Conservation (phyloP, 768 basidiomycete species). For the Gloeophyllum trabeum region DNA sequence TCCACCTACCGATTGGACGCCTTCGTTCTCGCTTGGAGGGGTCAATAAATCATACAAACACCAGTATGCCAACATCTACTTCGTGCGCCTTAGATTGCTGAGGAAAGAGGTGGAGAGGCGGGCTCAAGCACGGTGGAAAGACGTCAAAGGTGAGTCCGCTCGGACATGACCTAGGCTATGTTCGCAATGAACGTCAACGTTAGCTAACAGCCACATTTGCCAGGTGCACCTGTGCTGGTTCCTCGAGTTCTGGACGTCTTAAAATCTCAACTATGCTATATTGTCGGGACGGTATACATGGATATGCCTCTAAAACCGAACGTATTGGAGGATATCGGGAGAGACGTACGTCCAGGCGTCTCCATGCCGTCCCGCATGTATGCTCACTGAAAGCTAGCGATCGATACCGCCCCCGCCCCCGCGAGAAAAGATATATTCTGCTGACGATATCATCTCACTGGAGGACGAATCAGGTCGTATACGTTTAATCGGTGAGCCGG, state of each 20-base stretch:
- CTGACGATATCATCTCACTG: slow-evolving; percentile 73
- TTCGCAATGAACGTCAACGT: not conserved
- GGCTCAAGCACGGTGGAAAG: slow-evolving; percentile 40
- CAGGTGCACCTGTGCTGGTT: slow-evolving; percentile 63
- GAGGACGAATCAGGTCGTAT: slow-evolving; percentile 97
- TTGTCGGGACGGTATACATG: slow-evolving; percentile 94
- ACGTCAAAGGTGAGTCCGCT: slow-evolving; percentile 27
- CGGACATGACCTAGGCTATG: not conserved
- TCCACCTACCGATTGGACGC: slow-evolving; percentile 16
- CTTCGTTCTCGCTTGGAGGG: slow-evolving; percentile 30
- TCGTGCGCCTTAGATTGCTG: slow-evolving; percentile 41
- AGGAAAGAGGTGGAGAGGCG: slow-evolving; percentile 33
- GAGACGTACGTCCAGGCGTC: slow-evolving; percentile 56
- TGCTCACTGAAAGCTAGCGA: slow-evolving; percentile 31
- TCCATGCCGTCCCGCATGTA: slow-evolving; percentile 3
- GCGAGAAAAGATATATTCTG: slow-evolving; percentile 60
- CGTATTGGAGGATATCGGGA: slow-evolving; percentile 88
- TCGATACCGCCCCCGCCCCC: slow-evolving; percentile 82
- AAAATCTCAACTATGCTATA: slow-evolving; percentile 77
- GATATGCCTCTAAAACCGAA: slow-evolving; percentile 99
- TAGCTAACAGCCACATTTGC: not conserved
- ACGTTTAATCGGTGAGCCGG: slow-evolving; percentile 65
- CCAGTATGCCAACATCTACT: slow-evolving; percentile 70
- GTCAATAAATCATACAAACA: slow-evolving; percentile 46
- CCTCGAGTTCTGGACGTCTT: slow-evolving; percentile 79